phyloP scores from a whole-genome alignment of 2,329 filamentous ascomycete genomes.

The Sarocladium brachiariae region DNA sequence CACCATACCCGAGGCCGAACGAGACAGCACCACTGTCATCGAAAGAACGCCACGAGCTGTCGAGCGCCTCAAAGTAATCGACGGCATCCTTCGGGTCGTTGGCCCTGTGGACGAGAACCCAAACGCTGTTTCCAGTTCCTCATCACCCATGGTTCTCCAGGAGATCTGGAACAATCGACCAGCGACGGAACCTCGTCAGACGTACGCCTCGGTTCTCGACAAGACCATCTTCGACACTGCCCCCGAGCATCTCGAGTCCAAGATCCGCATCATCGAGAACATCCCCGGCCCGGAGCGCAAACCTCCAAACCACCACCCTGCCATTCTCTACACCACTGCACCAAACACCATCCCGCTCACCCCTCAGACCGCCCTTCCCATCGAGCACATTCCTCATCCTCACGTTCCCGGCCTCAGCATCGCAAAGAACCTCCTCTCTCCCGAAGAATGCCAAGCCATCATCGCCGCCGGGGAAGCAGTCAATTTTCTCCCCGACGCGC shows the following conservation, averaged over 20 bases:
- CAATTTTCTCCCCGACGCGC: constrained; percentile 61
- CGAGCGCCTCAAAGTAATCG: constrained; percentile 54
- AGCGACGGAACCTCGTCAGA: constrained; percentile 30
- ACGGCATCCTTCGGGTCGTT: constrained; percentile 56
- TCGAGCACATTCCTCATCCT: constrained; percentile 53
- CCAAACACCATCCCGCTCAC: constrained; percentile 50
- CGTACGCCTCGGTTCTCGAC: constrained; percentile 54
- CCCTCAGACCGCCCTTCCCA: constrained; percentile 30
- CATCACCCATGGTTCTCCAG: constrained; percentile 49
- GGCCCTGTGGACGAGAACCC: constrained; percentile 50
- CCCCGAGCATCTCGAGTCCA: constrained; percentile 28
- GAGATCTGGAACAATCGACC: constrained; percentile 53
- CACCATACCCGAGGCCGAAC: constrained; percentile 40
- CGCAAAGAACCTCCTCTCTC: constrained; percentile 52
- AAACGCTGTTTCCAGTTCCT: constrained; percentile 18
- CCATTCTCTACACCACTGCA: constrained; percentile 55
- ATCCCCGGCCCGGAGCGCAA: constrained; percentile 54
- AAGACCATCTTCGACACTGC: constrained; percentile 42
- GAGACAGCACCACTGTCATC: constrained; percentile 12
- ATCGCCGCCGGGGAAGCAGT: constrained; percentile 60
- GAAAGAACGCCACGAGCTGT: constrained; percentile 39
- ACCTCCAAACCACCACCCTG: constrained; percentile 61
- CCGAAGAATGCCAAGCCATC: constrained; percentile 57
- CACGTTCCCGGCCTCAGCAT: constrained; percentile 55
- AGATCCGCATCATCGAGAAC: constrained; percentile 54